Conservation (phyloP, 78 protist species). For the Emiliania huxleyi region DNA sequence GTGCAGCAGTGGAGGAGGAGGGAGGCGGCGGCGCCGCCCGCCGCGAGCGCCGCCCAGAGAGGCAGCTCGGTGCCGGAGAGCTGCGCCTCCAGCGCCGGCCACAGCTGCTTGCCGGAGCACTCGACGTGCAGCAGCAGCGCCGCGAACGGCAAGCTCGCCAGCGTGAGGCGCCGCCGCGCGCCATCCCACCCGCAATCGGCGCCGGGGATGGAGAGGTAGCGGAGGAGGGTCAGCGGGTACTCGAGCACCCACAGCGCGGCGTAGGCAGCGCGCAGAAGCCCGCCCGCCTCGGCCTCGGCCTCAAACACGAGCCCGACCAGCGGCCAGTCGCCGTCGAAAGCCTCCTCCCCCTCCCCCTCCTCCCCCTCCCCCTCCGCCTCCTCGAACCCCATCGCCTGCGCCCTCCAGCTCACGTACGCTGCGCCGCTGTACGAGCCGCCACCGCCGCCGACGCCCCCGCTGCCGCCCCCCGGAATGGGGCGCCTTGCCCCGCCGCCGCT, state of each 20-base stretch:
- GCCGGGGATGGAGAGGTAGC: not conserved
- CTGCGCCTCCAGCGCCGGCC: not conserved
- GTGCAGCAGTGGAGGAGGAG: not conserved
- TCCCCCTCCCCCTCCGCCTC: no score
- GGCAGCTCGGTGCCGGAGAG: not conserved
- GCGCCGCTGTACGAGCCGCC: no score
- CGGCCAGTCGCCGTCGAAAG: no score
- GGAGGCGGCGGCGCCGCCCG: not conserved
- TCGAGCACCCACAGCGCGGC: not conserved
- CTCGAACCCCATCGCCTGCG: no score
- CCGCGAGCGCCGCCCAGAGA: not conserved
- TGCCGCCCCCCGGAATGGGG: no score
- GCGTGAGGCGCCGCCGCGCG: not conserved
- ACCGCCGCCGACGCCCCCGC: no score
- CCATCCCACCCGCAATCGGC: not conserved
- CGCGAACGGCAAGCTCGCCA: not conserved
- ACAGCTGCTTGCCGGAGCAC: not conserved
- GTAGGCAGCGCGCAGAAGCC: no score
- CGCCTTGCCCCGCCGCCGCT: no score
- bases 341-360: no score
- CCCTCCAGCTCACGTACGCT: no score
- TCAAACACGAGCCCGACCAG: no score
- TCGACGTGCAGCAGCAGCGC: not conserved
- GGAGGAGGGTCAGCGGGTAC: not conserved
- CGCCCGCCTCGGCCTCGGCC: no score